A percentile compares a stretch with the other conserved stretches of the same genome.
These are phyloP conservation scores for Fomitopsis palustris DNA, from an alignment of 1,284 basidiomycete genomes.

Conservation along the genomic window DNA sequence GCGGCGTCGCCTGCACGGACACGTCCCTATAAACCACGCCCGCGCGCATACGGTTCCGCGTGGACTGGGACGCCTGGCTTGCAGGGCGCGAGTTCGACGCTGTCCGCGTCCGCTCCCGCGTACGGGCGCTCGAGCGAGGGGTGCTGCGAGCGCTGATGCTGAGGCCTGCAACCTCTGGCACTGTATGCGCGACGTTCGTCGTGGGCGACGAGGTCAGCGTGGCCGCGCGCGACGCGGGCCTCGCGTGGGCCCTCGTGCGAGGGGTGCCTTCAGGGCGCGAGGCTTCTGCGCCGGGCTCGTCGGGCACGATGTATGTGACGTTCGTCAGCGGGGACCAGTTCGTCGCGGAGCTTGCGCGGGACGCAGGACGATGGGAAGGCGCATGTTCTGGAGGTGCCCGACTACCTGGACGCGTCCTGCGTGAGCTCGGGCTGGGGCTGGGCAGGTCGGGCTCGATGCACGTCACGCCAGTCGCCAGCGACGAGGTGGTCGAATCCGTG, in stretches of 20 bases:
- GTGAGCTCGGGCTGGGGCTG: not conserved
- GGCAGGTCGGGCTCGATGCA: constrained; percentile 3
- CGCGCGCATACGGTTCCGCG: not conserved
- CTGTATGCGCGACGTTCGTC: no score
- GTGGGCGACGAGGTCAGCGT: not conserved
- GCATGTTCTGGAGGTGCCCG: not conserved
- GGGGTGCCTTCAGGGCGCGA: not conserved
- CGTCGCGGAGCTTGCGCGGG: not conserved
- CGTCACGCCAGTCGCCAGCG: not conserved
- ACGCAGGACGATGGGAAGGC: not conserved
- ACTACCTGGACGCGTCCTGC: not conserved
- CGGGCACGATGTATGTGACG: constrained; percentile 5
- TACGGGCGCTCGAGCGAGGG: not conserved
- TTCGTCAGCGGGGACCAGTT: constrained; percentile 3
- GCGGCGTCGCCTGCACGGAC: not conserved
- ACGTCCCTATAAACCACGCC: not conserved
- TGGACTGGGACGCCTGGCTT: not conserved
- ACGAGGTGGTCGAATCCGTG: not conserved
- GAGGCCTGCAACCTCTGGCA: not conserved
- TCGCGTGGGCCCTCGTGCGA: not conserved
- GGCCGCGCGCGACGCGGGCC: not conserved
- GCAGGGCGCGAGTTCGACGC: not conserved
- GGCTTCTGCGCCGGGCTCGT: not conserved
- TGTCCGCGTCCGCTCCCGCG: not conserved
- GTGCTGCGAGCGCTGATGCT: not conserved